Percentiles rank a stretch among this genome's conserved stretches.
Conservation (phyloP, 192 early-diverging fungal genomes). For the Backusella parvicylindrica region DNA sequence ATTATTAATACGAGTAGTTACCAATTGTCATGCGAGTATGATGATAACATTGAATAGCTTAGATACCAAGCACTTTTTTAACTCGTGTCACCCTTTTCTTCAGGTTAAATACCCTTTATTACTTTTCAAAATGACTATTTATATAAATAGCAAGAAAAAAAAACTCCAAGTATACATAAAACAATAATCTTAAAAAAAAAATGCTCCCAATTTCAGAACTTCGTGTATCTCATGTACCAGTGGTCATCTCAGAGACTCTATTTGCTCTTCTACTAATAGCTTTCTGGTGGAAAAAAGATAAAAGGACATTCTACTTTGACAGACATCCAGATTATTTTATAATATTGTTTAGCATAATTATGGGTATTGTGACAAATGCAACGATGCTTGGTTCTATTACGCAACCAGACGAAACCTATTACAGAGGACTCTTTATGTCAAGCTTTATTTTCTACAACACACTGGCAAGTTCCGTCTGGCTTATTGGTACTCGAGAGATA, state of each 20-base stretch:
- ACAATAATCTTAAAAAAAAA: neutral
- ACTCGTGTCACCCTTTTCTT: neutral
- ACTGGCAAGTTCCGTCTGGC: neutral
- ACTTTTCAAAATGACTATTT: neutral
- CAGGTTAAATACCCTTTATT: neutral
- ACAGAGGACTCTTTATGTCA: neutral
- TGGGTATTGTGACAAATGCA: neutral
- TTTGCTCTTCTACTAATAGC: neutral
- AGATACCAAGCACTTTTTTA: neutral
- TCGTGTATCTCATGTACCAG: neutral
- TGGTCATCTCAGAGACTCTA: neutral
- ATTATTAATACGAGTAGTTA: neutral
- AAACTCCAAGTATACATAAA: neutral
- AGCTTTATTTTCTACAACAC: neutral
- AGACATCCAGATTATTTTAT: neutral
- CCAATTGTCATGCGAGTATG: neutral
- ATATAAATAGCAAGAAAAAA: neutral
- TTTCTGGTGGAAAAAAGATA: neutral
- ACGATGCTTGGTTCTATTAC: neutral
- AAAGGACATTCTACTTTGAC: neutral
- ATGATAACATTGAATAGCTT: neutral
- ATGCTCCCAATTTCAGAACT: neutral
- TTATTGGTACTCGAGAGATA: neutral
- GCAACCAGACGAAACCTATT: neutral
- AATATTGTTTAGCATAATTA: neutral